Base-by-base conservation (phyloP, 2,329 filamentous ascomycete genomes). In the Sclerotinia spermophila region DNA sequence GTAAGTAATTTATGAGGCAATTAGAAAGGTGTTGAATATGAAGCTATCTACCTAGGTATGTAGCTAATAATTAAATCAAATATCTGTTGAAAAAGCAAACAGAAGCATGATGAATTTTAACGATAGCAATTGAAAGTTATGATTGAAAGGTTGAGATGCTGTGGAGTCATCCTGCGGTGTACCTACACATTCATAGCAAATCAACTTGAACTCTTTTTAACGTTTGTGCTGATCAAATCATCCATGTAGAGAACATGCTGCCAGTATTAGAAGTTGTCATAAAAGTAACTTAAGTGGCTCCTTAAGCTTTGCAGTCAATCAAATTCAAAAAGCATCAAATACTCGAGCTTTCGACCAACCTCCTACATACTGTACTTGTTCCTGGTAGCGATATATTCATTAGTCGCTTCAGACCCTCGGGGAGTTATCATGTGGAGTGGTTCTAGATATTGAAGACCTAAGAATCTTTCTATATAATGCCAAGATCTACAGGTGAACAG, bases 81-180 rank as follows among this genome's bases (percentile, higher is more conserved):
- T 19, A 17, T 27, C 15, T 27, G n/a, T 53, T 53, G n/a, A 17
- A 53, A 27, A 53, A 27, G 15, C 13, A 53, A 27, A 53, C n/a
- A 17, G 27, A 53, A 53, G n/a, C 48, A 30, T 30, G 48, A 4
- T 2, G 40, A 27, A 27, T 35, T 15, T 21, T 38, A 59, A 40
- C 33, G 56, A 59, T 59, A 59, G 56, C 13, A 59, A 17, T 59
- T 17, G 13, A 38, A 7, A 24, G 17, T 35, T n/a, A 30, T 30
- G 27, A 42, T 30, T 24, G n/a, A 48, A 27, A 40, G 27, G 5
- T 21, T 40, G 48, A 66, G 35, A 40, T 40, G 17, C 45, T 53
- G 35, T 51, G n/a, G 17, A n/a, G 62, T 40, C 45, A 65, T 65
- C 51, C 62, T 65, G 62, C 62, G 21, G 62, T 51, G 61, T 51